These are phyloP conservation scores for Zymoseptoria ardabiliae DNA, from an alignment of 2,329 filamentous ascomycete genomes.

Conservation along the genomic window DNA sequence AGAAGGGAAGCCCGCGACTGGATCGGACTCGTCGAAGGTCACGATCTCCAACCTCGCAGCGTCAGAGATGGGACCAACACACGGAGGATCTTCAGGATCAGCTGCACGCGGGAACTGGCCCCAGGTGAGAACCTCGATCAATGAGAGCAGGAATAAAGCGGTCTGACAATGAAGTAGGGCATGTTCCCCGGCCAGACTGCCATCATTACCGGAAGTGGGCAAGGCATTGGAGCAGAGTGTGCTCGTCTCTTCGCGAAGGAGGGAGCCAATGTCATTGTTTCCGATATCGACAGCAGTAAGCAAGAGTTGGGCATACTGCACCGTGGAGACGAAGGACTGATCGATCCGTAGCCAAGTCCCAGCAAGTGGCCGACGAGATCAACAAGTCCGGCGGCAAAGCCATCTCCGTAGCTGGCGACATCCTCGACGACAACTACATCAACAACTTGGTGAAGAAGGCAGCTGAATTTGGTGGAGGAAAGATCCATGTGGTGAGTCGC, in stretches of 20 bases:
- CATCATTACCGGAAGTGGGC: conserved; percentile 59
- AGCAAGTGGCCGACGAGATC: conserved; percentile 62
- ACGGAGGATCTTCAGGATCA: background rate
- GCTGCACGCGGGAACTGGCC: background rate
- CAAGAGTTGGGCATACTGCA: background rate
- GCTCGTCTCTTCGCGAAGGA: conserved; percentile 76
- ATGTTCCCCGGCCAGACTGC: conserved; percentile 73
- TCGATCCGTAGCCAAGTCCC: conserved; percentile 53
- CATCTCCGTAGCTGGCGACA: conserved; percentile 67
- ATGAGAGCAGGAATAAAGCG: background rate
- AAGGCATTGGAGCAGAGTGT: conserved; percentile 76
- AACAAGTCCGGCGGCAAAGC: conserved; percentile 60
- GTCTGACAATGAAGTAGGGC: conserved; percentile 42
- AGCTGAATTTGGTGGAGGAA: conserved; percentile 73
- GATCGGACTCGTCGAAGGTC: background rate
- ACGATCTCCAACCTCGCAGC: background rate
- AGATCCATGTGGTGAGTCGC: conserved; percentile 61
- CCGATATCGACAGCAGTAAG: conserved; percentile 70
- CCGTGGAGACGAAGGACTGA: background rate
- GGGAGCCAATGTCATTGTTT: conserved; percentile 74
- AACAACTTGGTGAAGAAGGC: conserved; percentile 64
- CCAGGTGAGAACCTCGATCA: background rate
- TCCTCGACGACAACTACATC: conserved; percentile 65
- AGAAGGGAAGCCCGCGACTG: background rate
- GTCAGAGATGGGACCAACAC: background rate